Conservation (phyloP, 2,329 filamentous ascomycete species). For the Diplocarpon rosae region DNA sequence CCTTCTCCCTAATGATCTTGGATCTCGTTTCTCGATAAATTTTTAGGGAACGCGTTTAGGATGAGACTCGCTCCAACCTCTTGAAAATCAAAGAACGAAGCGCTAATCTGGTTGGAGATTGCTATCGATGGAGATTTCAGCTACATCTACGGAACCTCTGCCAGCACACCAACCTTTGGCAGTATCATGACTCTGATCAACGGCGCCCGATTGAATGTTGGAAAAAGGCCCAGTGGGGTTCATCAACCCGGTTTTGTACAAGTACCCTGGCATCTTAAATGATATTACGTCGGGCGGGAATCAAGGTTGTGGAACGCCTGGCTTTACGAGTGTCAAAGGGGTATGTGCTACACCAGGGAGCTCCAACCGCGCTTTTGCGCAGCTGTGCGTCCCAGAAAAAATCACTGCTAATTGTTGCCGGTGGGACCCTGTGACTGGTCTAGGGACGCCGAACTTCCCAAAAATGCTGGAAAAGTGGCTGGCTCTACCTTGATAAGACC, state of each 20-base stretch:
- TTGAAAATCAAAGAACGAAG: too few relatives aligned
- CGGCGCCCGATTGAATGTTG: constrained; percentile 29
- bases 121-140: constrained; percentile 33
- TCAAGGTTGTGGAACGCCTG: constrained; percentile 24
- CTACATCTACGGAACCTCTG: constrained; percentile 39
- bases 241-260: constrained; percentile 30
- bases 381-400: too few relatives aligned
- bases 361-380: too few relatives aligned
- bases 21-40: too few relatives aligned
- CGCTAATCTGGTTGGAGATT: constrained; percentile 12
- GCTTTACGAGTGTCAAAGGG: constrained; percentile 23
- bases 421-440: constrained; percentile 30
- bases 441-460: constrained; percentile 43
- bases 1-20: too few relatives aligned
- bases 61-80: neutral
- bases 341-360: too few relatives aligned
- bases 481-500: neutral
- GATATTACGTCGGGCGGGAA: constrained; percentile 22
- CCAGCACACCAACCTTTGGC: constrained; percentile 31
- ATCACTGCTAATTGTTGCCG: too few relatives aligned
- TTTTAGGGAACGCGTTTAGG: constrained; percentile 29
- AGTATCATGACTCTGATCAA: constrained; percentile 33
- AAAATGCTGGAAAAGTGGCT: constrained; percentile 23
- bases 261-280: constrained; percentile 21
- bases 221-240: constrained; percentile 33